phyloP scores from a whole-genome alignment of 2,329 filamentous ascomycete genomes.

The Magnaporthiopsis incrustans region DNA sequence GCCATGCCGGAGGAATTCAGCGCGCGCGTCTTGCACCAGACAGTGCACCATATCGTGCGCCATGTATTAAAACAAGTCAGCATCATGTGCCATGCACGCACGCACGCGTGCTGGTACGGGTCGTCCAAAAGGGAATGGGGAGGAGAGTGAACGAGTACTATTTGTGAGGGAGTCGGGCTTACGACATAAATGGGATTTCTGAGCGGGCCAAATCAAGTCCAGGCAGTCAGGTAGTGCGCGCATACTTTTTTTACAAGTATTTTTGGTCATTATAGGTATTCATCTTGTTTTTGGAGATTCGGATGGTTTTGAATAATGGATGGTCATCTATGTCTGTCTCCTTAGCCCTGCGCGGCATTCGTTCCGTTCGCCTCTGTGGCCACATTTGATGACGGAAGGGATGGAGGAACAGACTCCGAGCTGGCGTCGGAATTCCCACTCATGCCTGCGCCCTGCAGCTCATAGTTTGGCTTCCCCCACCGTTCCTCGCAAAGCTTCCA shows the following conservation, averaged over 20 bases:
- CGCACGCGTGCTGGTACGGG: not conserved
- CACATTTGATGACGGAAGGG: not conserved
- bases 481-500: not conserved
- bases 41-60: not conserved
- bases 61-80: not conserved
- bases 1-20: not conserved
- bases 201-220: not conserved
- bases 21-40: not conserved
- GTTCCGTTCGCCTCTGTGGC: not conserved
- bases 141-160: not conserved
- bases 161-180: not conserved
- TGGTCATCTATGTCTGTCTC: not conserved
- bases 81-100: not conserved
- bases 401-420: not conserved
- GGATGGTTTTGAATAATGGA: not conserved
- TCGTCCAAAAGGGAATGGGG: not conserved
- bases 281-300: not conserved
- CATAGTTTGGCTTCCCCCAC: not conserved
- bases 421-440: not conserved
- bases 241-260: not conserved
- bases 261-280: not conserved
- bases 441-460: not conserved
- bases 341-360: not conserved
- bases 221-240: not conserved
- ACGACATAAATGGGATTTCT: not conserved